Evolutionary conservation across 2,329 filamentous ascomycete species (phyloP).

Genomic region (Fusarium sterilihyphosum): DNA sequence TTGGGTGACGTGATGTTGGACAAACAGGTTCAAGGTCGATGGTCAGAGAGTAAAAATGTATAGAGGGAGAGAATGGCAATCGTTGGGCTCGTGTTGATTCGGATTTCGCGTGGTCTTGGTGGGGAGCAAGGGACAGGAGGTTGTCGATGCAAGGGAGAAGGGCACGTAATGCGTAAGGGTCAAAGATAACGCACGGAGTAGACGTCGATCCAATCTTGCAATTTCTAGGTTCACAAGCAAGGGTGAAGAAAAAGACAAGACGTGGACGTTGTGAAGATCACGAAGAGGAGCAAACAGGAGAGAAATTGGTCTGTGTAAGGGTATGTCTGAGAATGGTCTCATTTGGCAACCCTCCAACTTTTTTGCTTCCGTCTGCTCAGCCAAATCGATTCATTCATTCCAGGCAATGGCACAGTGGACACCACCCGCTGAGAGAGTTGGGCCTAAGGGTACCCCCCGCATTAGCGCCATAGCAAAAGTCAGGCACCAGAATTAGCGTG

Average conservation of each 20-base stretch:
- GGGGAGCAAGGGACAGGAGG: constrained; percentile 3
- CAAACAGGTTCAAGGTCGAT: background rate
- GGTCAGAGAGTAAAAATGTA: background rate
- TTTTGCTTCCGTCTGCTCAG: constrained; percentile 14
- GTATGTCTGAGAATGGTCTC: constrained; percentile 8
- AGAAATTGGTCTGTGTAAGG: background rate
- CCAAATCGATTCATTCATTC: constrained; percentile 28
- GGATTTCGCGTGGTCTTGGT: background rate
- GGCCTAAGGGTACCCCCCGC: constrained; percentile 22
- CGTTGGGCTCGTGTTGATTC: background rate
- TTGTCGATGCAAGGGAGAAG: constrained; percentile 7
- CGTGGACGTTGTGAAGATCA: background rate
- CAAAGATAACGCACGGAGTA: background rate
- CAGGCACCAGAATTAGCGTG: constrained; percentile 36
- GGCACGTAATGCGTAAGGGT: background rate
- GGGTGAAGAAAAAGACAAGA: background rate
- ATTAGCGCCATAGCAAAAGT: constrained; percentile 35
- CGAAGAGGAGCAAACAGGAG: background rate
- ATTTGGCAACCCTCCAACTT: constrained; percentile 4
- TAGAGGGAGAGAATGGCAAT: background rate
- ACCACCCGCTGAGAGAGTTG: background rate
- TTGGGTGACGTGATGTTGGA: background rate
- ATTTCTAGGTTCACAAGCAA: background rate
- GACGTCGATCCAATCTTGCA: constrained; percentile 3
- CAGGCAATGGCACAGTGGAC: constrained; percentile 20